These are phyloP conservation scores for Cudoniella acicularis DNA, from an alignment of 495 filamentous ascomycete species.

Conservation along the genomic window DNA sequence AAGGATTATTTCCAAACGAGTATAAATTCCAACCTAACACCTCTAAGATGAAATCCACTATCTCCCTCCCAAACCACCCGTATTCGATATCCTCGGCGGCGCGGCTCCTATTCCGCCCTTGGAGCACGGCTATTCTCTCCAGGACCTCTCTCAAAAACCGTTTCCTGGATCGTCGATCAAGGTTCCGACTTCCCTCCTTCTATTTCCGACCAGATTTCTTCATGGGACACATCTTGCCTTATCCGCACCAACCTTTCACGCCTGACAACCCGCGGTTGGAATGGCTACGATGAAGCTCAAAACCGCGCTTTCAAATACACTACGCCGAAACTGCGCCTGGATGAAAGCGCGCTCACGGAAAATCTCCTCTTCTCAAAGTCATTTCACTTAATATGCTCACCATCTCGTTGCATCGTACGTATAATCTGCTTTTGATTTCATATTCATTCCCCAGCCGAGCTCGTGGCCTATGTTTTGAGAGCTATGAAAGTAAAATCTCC, in stretches of 20 bases:
- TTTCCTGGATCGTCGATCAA: conserved; percentile 90
- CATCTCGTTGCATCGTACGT: conserved; percentile 69
- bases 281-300: conserved; percentile 62
- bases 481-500: too few species aligned
- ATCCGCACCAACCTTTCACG: conserved; percentile 63
- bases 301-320: conserved; percentile 76
- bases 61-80: conserved; percentile 53
- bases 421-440: too few species aligned
- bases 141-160: conserved; percentile 45
- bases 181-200: conserved; percentile 79
- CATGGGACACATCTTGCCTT: conserved; percentile 69
- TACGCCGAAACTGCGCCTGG: conserved; percentile 80
- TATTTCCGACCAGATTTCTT: conserved; percentile 56
- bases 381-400: conserved; percentile 86
- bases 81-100: conserved; percentile 74
- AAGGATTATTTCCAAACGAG: neutral
- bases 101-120: conserved; percentile 82
- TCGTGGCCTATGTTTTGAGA: too few species aligned
- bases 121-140: conserved; percentile 85
- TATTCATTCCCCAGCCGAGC: too few species aligned
- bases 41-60: conserved; percentile 86
- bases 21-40: neutral
- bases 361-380: conserved; percentile 63
- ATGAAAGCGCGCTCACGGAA: conserved; percentile 49
- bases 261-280: conserved; percentile 87